A percentile compares a stretch with the other conserved stretches of the same genome.
phyloP scores from a whole-genome alignment of 1,284 basidiomycete species.

The Trametes pubescens region DNA sequence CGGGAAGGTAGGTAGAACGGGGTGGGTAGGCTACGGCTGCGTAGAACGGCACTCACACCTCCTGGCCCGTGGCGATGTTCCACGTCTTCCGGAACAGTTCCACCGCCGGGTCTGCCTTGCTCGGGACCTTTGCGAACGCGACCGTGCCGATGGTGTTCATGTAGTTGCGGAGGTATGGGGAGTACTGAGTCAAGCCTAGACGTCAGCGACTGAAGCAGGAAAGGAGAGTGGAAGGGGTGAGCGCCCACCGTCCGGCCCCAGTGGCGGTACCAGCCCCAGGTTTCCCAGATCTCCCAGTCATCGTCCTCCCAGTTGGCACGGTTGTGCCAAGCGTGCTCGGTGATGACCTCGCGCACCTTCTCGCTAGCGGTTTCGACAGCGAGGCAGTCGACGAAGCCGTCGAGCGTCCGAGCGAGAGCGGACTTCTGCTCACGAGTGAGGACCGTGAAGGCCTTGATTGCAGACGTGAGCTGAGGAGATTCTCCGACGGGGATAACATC shows the following conservation, averaged over 20 bases:
- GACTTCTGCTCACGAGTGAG: conserved; percentile 78
- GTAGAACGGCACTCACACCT: conserved; percentile 33
- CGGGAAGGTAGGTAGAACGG: conserved; percentile 14
- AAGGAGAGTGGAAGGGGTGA: not conserved
- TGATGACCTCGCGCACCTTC: conserved; percentile 57
- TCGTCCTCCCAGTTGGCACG: conserved; percentile 72
- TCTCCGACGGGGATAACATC: conserved; percentile 62
- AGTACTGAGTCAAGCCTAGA: conserved; percentile 61
- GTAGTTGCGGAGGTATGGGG: conserved; percentile 78
- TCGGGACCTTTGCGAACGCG: conserved; percentile 67
- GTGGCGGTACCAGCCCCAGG: conserved; percentile 88
- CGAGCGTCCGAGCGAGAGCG: conserved; percentile 70
- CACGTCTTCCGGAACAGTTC: conserved; percentile 70
- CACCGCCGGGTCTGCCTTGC: conserved; percentile 61
- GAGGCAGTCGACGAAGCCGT: conserved; percentile 75
- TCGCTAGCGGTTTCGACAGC: conserved; percentile 55
- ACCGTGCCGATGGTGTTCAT: conserved; percentile 69
- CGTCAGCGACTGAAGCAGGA: conserved; percentile 1
- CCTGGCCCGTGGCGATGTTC: conserved; percentile 73
- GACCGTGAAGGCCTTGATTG: conserved; percentile 75
- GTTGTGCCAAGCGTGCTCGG: conserved; percentile 71
- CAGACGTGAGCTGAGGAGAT: conserved; percentile 70
- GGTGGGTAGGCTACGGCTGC: conserved; percentile 17
- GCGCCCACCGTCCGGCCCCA: conserved; percentile 77
- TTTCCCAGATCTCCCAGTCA: conserved; percentile 84